phyloP scores from a whole-genome alignment of 805 yeast genomes.

The Nematodospora valgi region DNA sequence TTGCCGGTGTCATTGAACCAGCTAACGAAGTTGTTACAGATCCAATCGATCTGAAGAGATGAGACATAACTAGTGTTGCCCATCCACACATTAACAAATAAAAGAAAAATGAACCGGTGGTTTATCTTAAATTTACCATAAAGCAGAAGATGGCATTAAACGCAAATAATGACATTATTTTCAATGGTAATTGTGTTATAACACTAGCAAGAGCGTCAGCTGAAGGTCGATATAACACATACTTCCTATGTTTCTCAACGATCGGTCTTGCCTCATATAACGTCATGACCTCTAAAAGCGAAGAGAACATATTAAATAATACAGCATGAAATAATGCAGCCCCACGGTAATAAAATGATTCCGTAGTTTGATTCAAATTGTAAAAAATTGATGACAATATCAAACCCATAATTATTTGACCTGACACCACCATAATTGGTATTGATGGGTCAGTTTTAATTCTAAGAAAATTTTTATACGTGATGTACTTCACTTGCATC shows the following conservation, averaged over 20 bases:
- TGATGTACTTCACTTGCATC: slow-evolving; percentile 48
- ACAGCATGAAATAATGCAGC: slow-evolving; percentile 60
- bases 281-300: slow-evolving; percentile 56
- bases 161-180: slow-evolving; percentile 29
- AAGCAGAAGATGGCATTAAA: slow-evolving; percentile 30
- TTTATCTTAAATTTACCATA: slow-evolving; percentile 38
- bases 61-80: slow-evolving; percentile 37
- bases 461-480: slow-evolving; percentile 50
- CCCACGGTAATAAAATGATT: slow-evolving; percentile 59
- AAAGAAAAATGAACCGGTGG: slow-evolving; percentile 33
- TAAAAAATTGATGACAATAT: slow-evolving; percentile 58
- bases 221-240: slow-evolving; percentile 68
- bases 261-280: slow-evolving; percentile 61
- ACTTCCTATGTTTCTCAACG: slow-evolving; percentile 64
- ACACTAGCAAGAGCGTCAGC: slow-evolving; percentile 66
- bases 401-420: slow-evolving; percentile 53
- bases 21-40: slow-evolving; percentile 37
- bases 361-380: slow-evolving; percentile 45
- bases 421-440: slow-evolving; percentile 46
- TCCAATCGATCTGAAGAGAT: slow-evolving; percentile 37
- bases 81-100: slow-evolving; percentile 26
- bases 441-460: slow-evolving; percentile 53
- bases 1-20: slow-evolving; percentile 42
- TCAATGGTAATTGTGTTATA: slow-evolving; percentile 60
- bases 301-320: slow-evolving; percentile 55